Percentiles rank a stretch among this genome's conserved stretches.
Evolutionary conservation across 768 basidiomycete genomes (phyloP).

Genomic region (Hygrophoropsis aurantiaca): DNA sequence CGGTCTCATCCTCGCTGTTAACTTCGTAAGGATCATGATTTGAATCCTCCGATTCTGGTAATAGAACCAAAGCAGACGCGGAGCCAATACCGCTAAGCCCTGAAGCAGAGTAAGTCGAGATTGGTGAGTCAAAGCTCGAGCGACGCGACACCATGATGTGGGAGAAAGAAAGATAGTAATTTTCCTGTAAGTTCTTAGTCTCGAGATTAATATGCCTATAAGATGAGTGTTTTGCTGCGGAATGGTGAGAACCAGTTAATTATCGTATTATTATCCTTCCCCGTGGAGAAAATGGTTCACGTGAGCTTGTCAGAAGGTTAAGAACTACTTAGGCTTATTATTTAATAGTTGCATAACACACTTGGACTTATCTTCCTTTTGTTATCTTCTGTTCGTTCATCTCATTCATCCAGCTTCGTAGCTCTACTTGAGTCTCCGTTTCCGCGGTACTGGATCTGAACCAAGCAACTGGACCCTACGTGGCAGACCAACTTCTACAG

Average conservation of each 20-base stretch:
- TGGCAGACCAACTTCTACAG: too few relatives aligned
- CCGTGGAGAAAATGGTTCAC: too few relatives aligned
- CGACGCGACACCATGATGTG: constrained; percentile 9
- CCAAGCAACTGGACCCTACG: too few relatives aligned
- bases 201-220: neutral
- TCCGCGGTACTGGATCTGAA: too few relatives aligned
- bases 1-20: constrained; percentile 46
- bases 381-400: too few relatives aligned
- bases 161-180: constrained; percentile 5
- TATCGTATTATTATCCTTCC: neutral
- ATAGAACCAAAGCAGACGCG: constrained; percentile 61
- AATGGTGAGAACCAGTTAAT: constrained; percentile 1
- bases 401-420: too few relatives aligned
- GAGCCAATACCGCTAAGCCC: constrained; percentile 34
- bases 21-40: constrained; percentile 29
- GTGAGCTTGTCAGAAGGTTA: too few relatives aligned
- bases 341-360: too few relatives aligned
- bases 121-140: constrained; percentile 13
- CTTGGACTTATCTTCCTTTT: too few relatives aligned
- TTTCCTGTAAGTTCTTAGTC: constrained; percentile 4
- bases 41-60: constrained; percentile 51
- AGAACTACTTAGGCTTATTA: too few relatives aligned
- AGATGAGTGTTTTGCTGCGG: too few relatives aligned
- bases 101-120: constrained; percentile 3
- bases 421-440: too few relatives aligned